A percentile compares a stretch with the other conserved stretches of the same genome.
These are phyloP conservation scores for Chalciporus sphaerocephalus DNA, from an alignment of 768 basidiomycete genomes.

Conservation along the genomic window DNA sequence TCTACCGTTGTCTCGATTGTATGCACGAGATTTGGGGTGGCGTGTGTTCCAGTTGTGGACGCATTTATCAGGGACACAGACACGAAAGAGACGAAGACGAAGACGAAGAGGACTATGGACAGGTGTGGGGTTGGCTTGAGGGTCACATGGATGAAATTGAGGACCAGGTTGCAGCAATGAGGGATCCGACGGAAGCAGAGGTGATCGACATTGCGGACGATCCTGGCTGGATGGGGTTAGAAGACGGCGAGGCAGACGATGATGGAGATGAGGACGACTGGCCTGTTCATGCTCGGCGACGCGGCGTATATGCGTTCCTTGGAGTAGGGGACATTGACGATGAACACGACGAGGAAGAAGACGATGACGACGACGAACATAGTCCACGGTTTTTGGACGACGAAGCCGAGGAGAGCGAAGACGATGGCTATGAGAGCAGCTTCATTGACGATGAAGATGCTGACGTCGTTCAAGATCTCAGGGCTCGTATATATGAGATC, in stretches of 20 bases:
- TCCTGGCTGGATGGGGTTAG: slow-evolving; percentile 32
- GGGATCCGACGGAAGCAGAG: too few species aligned
- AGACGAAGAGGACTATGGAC: slow-evolving; percentile 30
- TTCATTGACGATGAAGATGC: slow-evolving; percentile 48
- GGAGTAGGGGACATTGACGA: slow-evolving; percentile 22
- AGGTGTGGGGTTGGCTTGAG: slow-evolving; percentile 33
- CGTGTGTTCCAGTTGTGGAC: slow-evolving; percentile 56
- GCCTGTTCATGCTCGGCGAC: slow-evolving; percentile 19
- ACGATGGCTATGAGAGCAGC: slow-evolving; percentile 47
- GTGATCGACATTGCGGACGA: slow-evolving; percentile 28
- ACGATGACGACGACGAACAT: slow-evolving; percentile 15
- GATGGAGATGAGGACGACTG: slow-evolving; percentile 26
- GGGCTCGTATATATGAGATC: slow-evolving; percentile 26
- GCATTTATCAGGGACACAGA: slow-evolving; percentile 54
- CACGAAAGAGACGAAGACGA: slow-evolving; percentile 23
- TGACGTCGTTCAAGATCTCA: neutral
- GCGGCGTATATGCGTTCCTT: slow-evolving; percentile 11
- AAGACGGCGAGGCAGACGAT: slow-evolving; percentile 33
- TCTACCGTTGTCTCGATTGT: slow-evolving; percentile 74
- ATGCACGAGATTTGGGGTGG: slow-evolving; percentile 77
- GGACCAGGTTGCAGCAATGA: too few species aligned
- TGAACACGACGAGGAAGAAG: slow-evolving; percentile 15
- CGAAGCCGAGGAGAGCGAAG: slow-evolving; percentile 26
- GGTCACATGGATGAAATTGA: slow-evolving; percentile 39
- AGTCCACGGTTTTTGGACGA: slow-evolving; percentile 5